Evolutionary conservation across 2,329 filamentous ascomycete species (phyloP).

Genomic region (Mycosphaerella arachidis): DNA sequence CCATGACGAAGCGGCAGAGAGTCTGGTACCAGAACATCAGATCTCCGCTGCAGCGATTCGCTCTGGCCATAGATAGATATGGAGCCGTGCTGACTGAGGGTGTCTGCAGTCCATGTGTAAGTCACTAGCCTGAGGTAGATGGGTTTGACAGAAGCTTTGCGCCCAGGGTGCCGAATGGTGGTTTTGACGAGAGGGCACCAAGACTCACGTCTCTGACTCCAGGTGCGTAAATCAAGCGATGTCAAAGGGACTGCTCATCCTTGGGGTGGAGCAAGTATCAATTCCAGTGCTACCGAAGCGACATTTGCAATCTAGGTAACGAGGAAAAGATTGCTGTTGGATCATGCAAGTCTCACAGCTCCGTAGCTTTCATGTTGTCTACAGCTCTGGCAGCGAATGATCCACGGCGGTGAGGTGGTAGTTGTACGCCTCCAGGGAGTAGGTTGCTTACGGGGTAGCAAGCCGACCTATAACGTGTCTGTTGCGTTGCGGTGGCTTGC

Average conservation of each 20-base stretch:
- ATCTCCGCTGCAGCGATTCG: slow-evolving; percentile 10
- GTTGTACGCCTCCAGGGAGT: neutral
- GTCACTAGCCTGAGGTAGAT: neutral
- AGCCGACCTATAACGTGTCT: slow-evolving; percentile 3
- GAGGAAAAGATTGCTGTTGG: slow-evolving; percentile 2
- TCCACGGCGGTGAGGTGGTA: neutral
- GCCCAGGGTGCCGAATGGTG: neutral
- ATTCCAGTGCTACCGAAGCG: neutral
- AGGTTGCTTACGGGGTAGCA: neutral
- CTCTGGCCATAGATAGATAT: neutral
- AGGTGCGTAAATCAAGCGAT: too few species aligned
- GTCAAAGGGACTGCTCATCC: neutral
- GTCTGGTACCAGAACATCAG: slow-evolving; percentile 1
- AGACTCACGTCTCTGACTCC: too few species aligned
- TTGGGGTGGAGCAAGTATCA: neutral
- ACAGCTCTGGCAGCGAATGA: slow-evolving; percentile 2
- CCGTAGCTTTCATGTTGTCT: neutral
- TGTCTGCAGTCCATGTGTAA: neutral
- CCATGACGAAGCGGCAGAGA: neutral
- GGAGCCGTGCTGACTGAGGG: neutral
- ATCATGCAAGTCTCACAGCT: neutral
- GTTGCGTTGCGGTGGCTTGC: neutral
- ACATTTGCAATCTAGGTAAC: slow-evolving; percentile 5
- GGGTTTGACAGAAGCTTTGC: too few species aligned
- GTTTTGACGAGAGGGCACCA: too few species aligned